Evolutionary conservation across 257 asterid genomes (phyloP).

Genomic region (Lithospermum erythrorhizon): DNA sequence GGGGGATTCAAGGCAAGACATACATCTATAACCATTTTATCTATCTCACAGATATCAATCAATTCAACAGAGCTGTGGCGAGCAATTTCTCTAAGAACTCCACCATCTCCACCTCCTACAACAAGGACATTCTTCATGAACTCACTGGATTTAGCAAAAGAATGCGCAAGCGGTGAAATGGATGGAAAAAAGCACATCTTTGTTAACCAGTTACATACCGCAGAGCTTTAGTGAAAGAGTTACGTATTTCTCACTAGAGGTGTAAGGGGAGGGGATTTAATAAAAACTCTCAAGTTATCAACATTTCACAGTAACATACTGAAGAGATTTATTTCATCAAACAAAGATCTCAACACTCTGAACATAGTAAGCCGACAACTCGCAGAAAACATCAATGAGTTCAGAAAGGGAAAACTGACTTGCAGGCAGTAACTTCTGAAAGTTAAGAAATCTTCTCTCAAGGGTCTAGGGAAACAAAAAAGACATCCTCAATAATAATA

Average conservation of each 20-base stretch:
- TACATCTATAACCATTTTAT: conserved; percentile 94
- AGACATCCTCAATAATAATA: too few relatives aligned
- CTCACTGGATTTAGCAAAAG: background rate
- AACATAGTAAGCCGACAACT: background rate
- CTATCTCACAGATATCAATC: conserved; percentile 95
- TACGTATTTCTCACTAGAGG: too few relatives aligned
- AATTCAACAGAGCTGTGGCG: conserved; percentile 83
- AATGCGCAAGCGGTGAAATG: background rate
- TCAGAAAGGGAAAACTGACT: background rate
- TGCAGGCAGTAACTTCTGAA: too few relatives aligned
- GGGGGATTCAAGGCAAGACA: conserved; percentile 17
- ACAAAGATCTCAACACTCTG: too few relatives aligned
- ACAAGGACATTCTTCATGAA: conserved; percentile 67
- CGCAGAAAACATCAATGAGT: background rate
- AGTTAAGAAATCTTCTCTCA: background rate
- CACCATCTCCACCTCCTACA: conserved; percentile 99
- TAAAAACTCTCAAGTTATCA: too few relatives aligned
- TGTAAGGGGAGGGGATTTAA: too few relatives aligned
- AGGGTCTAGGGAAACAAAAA: background rate
- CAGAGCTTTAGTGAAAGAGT: too few relatives aligned
- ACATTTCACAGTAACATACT: too few relatives aligned
- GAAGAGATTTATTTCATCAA: too few relatives aligned
- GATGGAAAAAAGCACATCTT: background rate
- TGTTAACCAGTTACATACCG: background rate
- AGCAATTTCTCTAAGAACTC: conserved; percentile 86